Base-by-base conservation (phyloP, 2,329 filamentous ascomycete species). In the Claviceps purpurea region DNA sequence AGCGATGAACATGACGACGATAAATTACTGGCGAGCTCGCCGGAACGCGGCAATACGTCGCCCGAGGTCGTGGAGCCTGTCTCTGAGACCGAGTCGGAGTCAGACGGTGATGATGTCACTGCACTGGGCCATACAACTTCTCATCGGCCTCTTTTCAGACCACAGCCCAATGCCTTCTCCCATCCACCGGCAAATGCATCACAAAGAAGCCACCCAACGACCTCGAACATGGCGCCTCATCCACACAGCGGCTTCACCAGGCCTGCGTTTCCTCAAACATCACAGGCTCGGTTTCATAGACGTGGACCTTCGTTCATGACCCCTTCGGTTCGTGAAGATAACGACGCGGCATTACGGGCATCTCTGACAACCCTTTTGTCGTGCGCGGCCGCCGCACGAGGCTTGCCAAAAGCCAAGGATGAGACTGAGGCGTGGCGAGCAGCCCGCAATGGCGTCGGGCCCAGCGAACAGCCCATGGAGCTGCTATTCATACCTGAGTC, bases 351-450 rank as follows among this genome's bases (percentile, higher is more conserved):
- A 2, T 76, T 98, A 11, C 84, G 93, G 38, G 89, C 93, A 20
- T 95, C 89, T 48, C 76, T 98, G n/a, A 95, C 89, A 1, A 97
- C 93, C 0, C 77, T 98, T 13, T 79, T 98, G 13, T 96, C 91
- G n/a, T 95, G 89, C 61, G 91, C 89, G 0, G 89, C 90, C 3
- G 93, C 91, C 0, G 93, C 91, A 1, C 80, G 93, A 44, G 85
- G 86, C 4, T 73, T 93, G 16, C 81, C 85, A 1, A 95, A 93
- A 63, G 70, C 73, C 16, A 73, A 73, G 48, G 72, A 75, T 49
- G 72, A 75, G 51, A 63, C 63, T 13, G 71, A 73, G 51, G 60
- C 64, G 13, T 60, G 65, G 49, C 56, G 64, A 14, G 54, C 58
- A 13, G 58, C 62, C 10, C 67, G 66, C 47, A 58, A 66, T 24